These are phyloP conservation scores for Iris pallida DNA, from an alignment of 116 monocot genomes.

Conservation along the genomic window DNA sequence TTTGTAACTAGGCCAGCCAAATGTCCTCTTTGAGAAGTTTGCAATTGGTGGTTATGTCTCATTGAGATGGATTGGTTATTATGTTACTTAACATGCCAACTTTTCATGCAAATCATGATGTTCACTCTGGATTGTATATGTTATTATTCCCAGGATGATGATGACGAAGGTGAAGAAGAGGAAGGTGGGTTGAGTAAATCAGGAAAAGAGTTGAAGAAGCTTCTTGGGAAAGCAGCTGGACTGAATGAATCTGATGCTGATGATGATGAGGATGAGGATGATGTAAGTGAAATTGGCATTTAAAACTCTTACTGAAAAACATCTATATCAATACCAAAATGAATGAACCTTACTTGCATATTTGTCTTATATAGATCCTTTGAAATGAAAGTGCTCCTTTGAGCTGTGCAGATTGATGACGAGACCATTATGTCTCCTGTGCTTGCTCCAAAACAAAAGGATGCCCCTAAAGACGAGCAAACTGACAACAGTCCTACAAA, in stretches of 20 bases:
- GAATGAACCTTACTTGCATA: too few relatives aligned
- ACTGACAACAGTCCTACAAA: conserved; percentile 68
- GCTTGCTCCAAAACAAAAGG: conserved; percentile 89
- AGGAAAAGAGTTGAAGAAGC: conserved; percentile 97
- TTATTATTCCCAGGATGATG: conserved; percentile 55
- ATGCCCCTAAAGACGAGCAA: conserved; percentile 69
- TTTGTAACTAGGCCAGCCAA: too few relatives aligned
- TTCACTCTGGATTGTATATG: too few relatives aligned
- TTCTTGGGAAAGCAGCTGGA: conserved; percentile 85
- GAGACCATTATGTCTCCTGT: conserved; percentile 70
- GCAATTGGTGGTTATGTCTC: too few relatives aligned
- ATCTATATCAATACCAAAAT: too few relatives aligned
- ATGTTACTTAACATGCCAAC: too few relatives aligned
- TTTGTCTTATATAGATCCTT: neutral
- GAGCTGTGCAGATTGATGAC: conserved; percentile 59
- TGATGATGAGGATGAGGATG: conserved; percentile 82
- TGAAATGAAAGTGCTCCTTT: neutral
- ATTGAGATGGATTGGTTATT: too few relatives aligned
- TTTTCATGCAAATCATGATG: too few relatives aligned
- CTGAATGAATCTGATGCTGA: conserved; percentile 82
- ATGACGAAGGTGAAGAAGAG: conserved; percentile 75
- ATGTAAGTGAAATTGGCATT: conserved; percentile 30
- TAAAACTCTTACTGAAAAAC: neutral
- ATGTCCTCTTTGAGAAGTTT: too few relatives aligned
- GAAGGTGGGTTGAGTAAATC: conserved; percentile 93